Evolutionary conservation across 805 yeast genomes (phyloP), one percentile per base, ranked within the genome.

Genomic region (Wickerhamomyces bovis): DNA sequence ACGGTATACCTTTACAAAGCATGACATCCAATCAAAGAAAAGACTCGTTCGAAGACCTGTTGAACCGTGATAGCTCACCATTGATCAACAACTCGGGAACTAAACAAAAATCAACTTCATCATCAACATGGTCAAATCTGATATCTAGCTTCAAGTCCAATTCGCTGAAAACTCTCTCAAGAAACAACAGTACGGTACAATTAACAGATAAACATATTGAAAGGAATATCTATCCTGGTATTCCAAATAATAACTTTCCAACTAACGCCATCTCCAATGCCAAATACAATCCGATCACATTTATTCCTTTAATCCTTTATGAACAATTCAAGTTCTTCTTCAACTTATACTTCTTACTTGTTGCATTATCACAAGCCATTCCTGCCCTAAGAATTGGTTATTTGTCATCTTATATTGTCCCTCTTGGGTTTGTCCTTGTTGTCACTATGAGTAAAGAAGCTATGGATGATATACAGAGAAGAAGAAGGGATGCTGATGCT

Each of bases 381-480:
- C 97, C 98, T 2, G 87, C 82, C 8, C 73, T 94, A 44, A 74
- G 97, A 55, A 94, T 94, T 31, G 99, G 99, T 12, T 94, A 92
- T 61, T 70, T 94, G 33, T 85, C 96, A 2, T 86, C 97, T 2
- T 94, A 94, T 63, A 76, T 95, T 19, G 97, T 90, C 10, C 99
- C 99, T 0, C 74, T 94, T 47, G 97, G 87, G 1, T 94, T 94
- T 71, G 99, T 94, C 15, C 69, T 94, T 38, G 71, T 85, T 0
- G 95, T 94, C 6, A 95, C 99, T 1, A 90, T 95, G 96, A 70
- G 83, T 55, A 94, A 94, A 64, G 99, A 94, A 63, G 98, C 97
- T 0, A 73, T 86, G 55, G 99, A 94, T 67, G 99, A 94, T 66
- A 76, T 92, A 10, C 85, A 84, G 48, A 80, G 99, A 61, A 76